These are phyloP conservation scores for Fagopyrum homotropicum DNA, from an alignment of 148 eudicot genomes.

Conservation along the genomic window DNA sequence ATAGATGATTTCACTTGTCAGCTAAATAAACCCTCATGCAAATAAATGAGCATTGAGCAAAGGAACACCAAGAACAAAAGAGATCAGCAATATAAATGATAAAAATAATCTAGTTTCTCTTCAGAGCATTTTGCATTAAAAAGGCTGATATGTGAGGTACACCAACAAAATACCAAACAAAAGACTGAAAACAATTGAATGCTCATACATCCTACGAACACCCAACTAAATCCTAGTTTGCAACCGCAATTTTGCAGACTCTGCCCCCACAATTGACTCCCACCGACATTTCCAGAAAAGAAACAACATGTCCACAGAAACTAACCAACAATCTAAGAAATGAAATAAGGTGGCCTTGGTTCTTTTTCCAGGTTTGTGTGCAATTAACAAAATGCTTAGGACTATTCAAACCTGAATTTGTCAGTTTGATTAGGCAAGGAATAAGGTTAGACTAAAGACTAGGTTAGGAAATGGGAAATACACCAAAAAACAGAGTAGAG, in stretches of 20 bases:
- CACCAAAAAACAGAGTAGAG: neutral
- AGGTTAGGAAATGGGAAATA: neutral
- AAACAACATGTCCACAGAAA: neutral
- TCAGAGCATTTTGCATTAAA: neutral
- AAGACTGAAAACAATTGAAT: neutral
- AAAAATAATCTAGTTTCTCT: neutral
- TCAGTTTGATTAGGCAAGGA: neutral
- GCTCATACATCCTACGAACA: neutral
- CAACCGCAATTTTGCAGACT: neutral
- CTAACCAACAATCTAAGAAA: neutral
- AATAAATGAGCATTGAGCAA: neutral
- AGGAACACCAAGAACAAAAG: neutral
- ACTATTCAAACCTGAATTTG: neutral
- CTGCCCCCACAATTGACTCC: neutral
- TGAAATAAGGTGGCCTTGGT: neutral
- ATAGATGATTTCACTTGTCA: neutral
- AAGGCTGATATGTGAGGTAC: neutral
- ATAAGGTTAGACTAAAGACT: neutral
- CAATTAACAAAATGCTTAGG: neutral
- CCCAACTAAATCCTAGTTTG: no score
- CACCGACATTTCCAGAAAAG: neutral
- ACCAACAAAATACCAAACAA: neutral
- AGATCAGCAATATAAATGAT: neutral
- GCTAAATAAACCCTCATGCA: neutral
- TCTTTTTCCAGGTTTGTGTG: neutral